These are phyloP conservation scores for Nicotiana tabacum DNA, from an alignment of 257 asterid species.

Conservation along the genomic window DNA sequence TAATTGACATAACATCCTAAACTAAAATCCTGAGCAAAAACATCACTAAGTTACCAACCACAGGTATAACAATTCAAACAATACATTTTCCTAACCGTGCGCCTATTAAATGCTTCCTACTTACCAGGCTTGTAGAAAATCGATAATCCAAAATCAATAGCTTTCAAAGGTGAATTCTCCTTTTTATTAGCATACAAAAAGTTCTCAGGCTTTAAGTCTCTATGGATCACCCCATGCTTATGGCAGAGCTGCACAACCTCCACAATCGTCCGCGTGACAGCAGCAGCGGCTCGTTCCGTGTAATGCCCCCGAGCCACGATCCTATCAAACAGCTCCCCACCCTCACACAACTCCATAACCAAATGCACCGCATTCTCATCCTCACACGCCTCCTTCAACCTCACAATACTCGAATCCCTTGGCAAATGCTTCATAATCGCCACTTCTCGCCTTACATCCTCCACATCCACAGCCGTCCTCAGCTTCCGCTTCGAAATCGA, in stretches of 20 bases:
- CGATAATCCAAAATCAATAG: conserved; percentile 91
- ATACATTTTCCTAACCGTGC: not conserved
- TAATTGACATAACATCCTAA: not conserved
- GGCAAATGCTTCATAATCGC: conserved; percentile 96
- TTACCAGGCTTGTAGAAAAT: conserved; percentile 92
- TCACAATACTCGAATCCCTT: conserved; percentile 66
- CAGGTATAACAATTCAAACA: not conserved
- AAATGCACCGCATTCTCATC: conserved; percentile 90
- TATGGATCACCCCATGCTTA: conserved; percentile 87
- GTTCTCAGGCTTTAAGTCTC: conserved; percentile 93
- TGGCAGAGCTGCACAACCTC: conserved; percentile 91
- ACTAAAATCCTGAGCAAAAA: not conserved
- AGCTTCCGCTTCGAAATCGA: conserved; percentile 93
- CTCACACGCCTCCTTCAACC: conserved; percentile 83
- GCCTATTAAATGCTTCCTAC: not conserved
- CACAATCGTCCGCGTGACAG: conserved; percentile 64
- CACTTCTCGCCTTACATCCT: conserved; percentile 85
- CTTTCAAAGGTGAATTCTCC: conserved; percentile 92
- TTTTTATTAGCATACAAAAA: conserved; percentile 78
- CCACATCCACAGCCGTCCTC: conserved; percentile 88
- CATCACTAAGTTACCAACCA: not conserved
- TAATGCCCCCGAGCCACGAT: conserved; percentile 92
- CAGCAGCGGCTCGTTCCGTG: conserved; percentile 80
- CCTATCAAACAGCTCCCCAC: conserved; percentile 90
- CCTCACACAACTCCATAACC: conserved; percentile 93